These are phyloP conservation scores for Vaccinium vitisidaea DNA, from an alignment of 148 eudicot genomes.

Conservation along the genomic window DNA sequence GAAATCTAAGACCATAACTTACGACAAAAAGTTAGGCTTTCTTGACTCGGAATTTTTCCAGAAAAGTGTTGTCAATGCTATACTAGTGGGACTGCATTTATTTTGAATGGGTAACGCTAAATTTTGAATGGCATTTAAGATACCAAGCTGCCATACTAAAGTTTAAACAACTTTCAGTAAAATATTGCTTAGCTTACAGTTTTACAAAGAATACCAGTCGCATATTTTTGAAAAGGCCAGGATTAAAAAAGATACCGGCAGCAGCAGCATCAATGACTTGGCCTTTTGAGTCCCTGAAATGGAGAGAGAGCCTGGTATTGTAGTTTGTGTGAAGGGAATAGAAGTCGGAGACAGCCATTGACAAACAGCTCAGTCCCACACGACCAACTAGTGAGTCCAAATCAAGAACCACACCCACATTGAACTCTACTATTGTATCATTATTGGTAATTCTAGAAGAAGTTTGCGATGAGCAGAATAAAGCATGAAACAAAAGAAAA, in stretches of 20 bases:
- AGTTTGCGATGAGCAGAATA: neutral
- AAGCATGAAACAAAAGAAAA: neutral
- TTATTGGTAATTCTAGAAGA: neutral
- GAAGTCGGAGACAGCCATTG: slow-evolving; percentile 20
- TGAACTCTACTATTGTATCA: neutral
- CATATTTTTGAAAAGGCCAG: too few species aligned
- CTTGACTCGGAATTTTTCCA: too few species aligned
- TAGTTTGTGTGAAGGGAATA: slow-evolving; percentile 13
- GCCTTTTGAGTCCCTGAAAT: slow-evolving; percentile 20
- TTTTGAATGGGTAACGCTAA: too few species aligned
- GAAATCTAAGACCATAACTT: too few species aligned
- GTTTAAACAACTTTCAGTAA: too few species aligned
- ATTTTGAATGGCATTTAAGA: too few species aligned
- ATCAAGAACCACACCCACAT: slow-evolving; percentile 14
- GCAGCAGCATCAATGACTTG: slow-evolving; percentile 19
- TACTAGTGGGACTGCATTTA: too few species aligned
- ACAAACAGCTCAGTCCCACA: slow-evolving; percentile 9
- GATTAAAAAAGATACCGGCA: slow-evolving; percentile 10
- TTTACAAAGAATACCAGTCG: too few species aligned
- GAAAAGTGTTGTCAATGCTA: too few species aligned
- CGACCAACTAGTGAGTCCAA: slow-evolving; percentile 7
- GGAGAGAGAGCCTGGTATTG: slow-evolving; percentile 20
- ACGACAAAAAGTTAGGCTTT: too few species aligned
- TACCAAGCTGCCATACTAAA: too few species aligned
- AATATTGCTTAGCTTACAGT: too few species aligned